A percentile compares a stretch with the other conserved stretches of the same genome.
Conservation (phyloP, 257 asterid species). For the Solanum clarkiae region DNA sequence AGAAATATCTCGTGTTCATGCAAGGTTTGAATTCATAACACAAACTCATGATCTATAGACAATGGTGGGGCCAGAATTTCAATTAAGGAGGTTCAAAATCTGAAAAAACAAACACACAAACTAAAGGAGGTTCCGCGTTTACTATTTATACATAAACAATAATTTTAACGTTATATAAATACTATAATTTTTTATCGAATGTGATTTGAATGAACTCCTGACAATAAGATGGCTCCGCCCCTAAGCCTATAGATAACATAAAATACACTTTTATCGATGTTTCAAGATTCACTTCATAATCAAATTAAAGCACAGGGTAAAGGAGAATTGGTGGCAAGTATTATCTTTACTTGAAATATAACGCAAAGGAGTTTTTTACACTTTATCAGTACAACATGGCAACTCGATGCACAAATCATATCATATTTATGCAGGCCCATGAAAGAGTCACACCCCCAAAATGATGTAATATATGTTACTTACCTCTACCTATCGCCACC, state of each 20-base stretch:
- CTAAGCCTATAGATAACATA: too few relatives aligned
- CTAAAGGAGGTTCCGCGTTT: too few relatives aligned
- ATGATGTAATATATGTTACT: not conserved
- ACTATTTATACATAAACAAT: too few relatives aligned
- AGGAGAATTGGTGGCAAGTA: not conserved
- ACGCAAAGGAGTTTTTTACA: not conserved
- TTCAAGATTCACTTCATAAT: not conserved
- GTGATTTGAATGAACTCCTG: too few relatives aligned
- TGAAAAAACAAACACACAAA: too few relatives aligned
- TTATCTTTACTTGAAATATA: not conserved
- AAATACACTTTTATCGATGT: too few relatives aligned
- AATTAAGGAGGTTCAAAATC: too few relatives aligned
- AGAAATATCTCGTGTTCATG: not conserved
- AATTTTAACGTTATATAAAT: too few relatives aligned
- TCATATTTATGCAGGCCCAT: not conserved
- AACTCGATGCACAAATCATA: not conserved
- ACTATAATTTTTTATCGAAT: too few relatives aligned
- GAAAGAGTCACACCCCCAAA: not conserved
- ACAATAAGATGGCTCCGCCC: too few relatives aligned
- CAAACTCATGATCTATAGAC: not conserved
- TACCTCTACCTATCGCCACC: not conserved
- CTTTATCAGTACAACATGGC: not conserved
- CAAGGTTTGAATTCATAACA: not conserved
- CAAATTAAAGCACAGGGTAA: not conserved
- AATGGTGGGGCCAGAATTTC: too few relatives aligned